A percentile compares a stretch with the other conserved stretches of the same genome.
Conservation (phyloP, 169 alveolate genomes). For the Perkinsus olseni region DNA sequence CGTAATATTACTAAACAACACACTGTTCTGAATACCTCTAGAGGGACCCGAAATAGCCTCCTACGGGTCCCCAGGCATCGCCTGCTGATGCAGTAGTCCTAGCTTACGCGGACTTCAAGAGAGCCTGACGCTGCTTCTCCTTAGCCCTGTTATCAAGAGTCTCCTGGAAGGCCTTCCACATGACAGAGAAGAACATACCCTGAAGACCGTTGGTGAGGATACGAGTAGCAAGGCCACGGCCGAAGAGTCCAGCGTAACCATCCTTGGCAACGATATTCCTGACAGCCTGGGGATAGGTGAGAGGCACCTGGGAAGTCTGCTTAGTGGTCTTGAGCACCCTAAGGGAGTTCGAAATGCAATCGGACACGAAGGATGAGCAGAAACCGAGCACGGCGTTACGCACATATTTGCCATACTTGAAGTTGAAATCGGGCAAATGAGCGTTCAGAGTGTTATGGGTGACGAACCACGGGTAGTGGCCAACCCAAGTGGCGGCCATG, state of each 20-base stretch:
- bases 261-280: conserved; percentile 46
- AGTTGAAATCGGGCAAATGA: conserved; percentile 48
- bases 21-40: no score
- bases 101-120: background rate
- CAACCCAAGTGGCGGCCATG: conserved; percentile 48
- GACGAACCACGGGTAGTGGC: conserved; percentile 78
- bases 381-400: conserved; percentile 67
- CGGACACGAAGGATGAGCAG: conserved; percentile 54
- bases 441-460: conserved; percentile 59
- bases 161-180: conserved; percentile 37
- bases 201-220: conserved; percentile 61
- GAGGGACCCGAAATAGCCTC: no score
- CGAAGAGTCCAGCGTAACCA: conserved; percentile 43
- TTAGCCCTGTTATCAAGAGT: conserved; percentile 12
- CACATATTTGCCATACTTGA: conserved; percentile 24
- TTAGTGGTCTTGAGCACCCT: conserved; percentile 66
- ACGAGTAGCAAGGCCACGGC: conserved; percentile 63
- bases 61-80: background rate
- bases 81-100: background rate
- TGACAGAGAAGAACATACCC: conserved; percentile 39
- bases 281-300: conserved; percentile 42
- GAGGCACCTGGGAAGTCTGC: conserved; percentile 48
- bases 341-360: conserved; percentile 59
- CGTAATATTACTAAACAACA: no score
- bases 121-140: background rate